Evolutionary conservation across 371 early-diverging fungal species (phyloP).

Genomic region (Haplosporangium sp.): DNA sequence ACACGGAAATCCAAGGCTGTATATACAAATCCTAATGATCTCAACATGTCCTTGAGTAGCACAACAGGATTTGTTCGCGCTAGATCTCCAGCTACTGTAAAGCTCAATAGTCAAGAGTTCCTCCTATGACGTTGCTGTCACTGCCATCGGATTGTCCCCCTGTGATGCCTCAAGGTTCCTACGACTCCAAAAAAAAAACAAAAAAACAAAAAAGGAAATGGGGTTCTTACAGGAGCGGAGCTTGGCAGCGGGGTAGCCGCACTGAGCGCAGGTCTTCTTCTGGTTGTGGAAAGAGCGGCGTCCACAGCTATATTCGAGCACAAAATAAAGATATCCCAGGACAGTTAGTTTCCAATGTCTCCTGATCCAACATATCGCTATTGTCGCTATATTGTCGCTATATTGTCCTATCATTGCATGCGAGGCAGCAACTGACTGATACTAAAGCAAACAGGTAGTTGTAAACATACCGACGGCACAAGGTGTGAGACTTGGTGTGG

Average conservation of each 20-base stretch:
- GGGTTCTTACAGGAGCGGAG: constrained; percentile 87
- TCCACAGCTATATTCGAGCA: constrained; percentile 78
- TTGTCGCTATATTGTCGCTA: neutral
- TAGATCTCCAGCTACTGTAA: no score
- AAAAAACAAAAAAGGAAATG: neutral
- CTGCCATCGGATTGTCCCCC: no score
- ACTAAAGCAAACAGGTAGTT: neutral
- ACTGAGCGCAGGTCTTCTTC: constrained; percentile 99
- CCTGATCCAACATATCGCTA: no score
- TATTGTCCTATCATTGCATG: no score
- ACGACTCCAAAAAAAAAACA: neutral
- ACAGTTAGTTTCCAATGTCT: neutral
- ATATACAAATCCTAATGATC: no score
- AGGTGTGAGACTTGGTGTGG: constrained; percentile 99
- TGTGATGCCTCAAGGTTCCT: no score
- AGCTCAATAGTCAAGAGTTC: no score
- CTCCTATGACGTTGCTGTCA: no score
- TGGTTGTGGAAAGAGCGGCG: constrained; percentile 99
- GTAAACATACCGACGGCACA: constrained; percentile 86
- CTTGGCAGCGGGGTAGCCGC: constrained; percentile 99
- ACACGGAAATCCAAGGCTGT: no score
- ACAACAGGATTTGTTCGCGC: no score
- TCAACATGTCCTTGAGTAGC: no score
- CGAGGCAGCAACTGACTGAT: neutral
- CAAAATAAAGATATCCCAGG: neutral